Evolutionary conservation across 805 yeast species (phyloP), one percentile per base, ranked within the genome.

Genomic region (Middelhovenomyces tepae): DNA sequence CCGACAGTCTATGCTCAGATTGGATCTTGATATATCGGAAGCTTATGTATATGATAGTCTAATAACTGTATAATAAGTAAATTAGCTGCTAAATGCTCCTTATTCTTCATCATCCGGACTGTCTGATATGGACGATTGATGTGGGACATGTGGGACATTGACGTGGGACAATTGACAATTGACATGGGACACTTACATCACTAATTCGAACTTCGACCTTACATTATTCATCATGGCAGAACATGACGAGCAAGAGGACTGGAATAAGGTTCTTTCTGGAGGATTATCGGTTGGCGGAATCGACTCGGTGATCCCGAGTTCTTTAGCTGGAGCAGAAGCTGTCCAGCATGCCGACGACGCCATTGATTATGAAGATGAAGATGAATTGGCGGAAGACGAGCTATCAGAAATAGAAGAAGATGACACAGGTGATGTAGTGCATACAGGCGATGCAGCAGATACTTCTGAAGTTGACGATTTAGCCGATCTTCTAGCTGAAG

Each of bases 321-420:
- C 31, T 16, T 37, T 58, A 13, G 49, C 51, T 6, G 67, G 63
- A 5, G 69, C 61, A 20, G 77, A 71, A 13, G 60, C 71, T 56
- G 61, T 82, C 2, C 67, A 69, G 35, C 97, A 87, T 56, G 87
- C 91, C 1, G 95, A 74, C 5, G 89, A 87, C 54, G 98, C 98
- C 7, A 64, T 86, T 20, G 97, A 89, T 56, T 89, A 82, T 53
- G 95, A 84, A 50, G 95, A 84, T 53, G 93, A 83, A 48, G 96
- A 87, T 45, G 96, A 87, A 55, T 62, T 87, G 31, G 96, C 96
- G 0, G 96, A 87, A 16, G 95, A 87, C 28, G 94, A 83, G 36
- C 65, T 58, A 16, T 42, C 33, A 4, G 53, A 43, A 16, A 65
- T 50, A n/a, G 59, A 51, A 14, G 35, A 28, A 9, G 35, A 28